A percentile compares a stretch with the other conserved stretches of the same genome.
Evolutionary conservation across 768 basidiomycete species (phyloP).

Genomic region (Lentinula detonsa): DNA sequence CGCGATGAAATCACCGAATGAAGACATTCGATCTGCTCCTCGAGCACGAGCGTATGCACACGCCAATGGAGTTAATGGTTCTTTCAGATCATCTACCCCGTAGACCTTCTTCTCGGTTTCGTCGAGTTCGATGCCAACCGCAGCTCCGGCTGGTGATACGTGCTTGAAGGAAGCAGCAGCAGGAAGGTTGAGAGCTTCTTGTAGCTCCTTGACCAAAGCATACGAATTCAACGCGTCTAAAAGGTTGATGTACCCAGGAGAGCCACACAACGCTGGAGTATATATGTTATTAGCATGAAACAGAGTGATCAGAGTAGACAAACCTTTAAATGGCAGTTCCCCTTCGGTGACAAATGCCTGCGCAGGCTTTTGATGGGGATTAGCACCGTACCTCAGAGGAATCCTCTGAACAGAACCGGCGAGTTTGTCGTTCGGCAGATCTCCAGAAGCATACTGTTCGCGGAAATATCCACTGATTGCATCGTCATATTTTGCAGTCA

Average conservation of each 20-base stretch:
- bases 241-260: conserved; percentile 98
- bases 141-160: conserved; percentile 96
- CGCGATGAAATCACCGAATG: conserved; percentile 98
- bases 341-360: conserved; percentile 91
- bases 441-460: conserved; percentile 88
- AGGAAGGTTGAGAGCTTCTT: conserved; percentile 79
- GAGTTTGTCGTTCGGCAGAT: conserved; percentile 52
- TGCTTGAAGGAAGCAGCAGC: conserved; percentile 99
- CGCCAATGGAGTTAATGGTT: conserved; percentile 82
- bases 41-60: conserved; percentile 94
- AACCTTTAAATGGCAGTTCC: conserved; percentile 91
- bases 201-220: conserved; percentile 90
- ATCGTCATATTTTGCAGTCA: conserved; percentile 91
- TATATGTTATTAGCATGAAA: not conserved
- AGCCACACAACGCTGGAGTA: conserved; percentile 74
- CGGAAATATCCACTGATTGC: conserved; percentile 97
- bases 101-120: conserved; percentile 90
- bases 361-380: conserved; percentile 98
- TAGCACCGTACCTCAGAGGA: conserved; percentile 89
- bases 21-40: conserved; percentile 99
- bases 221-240: conserved; percentile 97
- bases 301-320: not conserved
- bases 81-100: conserved; percentile 92
- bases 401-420: conserved; percentile 76
- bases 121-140: conserved; percentile 80